phyloP scores from a whole-genome alignment of 805 yeast species.

The Saturnispora zaruensis region DNA sequence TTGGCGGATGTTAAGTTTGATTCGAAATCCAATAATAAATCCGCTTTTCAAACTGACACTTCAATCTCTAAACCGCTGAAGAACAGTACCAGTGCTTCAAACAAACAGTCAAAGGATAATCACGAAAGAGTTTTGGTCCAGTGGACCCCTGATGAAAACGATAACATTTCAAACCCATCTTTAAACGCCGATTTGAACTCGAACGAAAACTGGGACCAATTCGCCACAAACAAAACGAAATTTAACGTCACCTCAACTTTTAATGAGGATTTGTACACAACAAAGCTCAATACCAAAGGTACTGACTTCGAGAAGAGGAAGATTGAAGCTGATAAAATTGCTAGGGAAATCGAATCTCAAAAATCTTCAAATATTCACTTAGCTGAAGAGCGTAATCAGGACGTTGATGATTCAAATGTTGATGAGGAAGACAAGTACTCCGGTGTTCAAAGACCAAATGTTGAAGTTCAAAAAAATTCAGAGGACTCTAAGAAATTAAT shows the following conservation, averaged over 20 bases:
- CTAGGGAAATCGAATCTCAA: slow-evolving; percentile 73
- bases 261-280: slow-evolving; percentile 84
- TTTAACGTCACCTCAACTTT: slow-evolving; percentile 81
- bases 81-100: not conserved
- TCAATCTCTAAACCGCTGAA: slow-evolving; percentile 54
- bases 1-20: not conserved
- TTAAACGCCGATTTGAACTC: slow-evolving; percentile 29
- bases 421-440: slow-evolving; percentile 97
- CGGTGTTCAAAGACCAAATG: slow-evolving; percentile 58
- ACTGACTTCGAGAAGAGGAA: slow-evolving; percentile 64
- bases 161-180: slow-evolving; percentile 16
- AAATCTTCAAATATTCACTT: slow-evolving; percentile 61
- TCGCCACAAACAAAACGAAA: slow-evolving; percentile 78
- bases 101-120: slow-evolving; percentile 25
- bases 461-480: slow-evolving; percentile 11
- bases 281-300: slow-evolving; percentile 56
- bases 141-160: slow-evolving; percentile 71
- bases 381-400: slow-evolving; percentile 84
- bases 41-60: slow-evolving; percentile 66
- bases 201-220: slow-evolving; percentile 73
- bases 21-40: slow-evolving; percentile 3
- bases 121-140: slow-evolving; percentile 68
- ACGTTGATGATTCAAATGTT: slow-evolving; percentile 71
- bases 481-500: slow-evolving; percentile 20
- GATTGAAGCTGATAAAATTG: slow-evolving; percentile 66